phyloP scores from a whole-genome alignment of 768 basidiomycete species.

The Pleurotus giganteus region DNA sequence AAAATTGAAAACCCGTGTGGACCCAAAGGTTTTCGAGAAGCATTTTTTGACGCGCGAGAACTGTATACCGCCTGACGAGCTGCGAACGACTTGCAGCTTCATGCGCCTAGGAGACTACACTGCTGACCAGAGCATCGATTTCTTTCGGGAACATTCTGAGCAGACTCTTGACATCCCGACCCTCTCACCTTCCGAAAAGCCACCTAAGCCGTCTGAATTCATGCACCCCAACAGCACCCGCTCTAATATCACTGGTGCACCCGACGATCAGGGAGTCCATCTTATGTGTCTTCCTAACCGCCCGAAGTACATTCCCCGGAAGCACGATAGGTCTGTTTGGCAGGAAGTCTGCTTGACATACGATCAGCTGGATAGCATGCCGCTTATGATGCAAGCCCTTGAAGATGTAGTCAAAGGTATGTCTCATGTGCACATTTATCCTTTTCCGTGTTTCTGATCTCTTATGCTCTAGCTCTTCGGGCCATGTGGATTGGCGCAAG shows the following conservation, averaged over 20 bases:
- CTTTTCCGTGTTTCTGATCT: neutral
- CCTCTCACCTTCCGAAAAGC: neutral
- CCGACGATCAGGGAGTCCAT: neutral
- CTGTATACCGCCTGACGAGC: neutral
- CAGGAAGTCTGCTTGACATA: neutral
- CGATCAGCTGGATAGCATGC: neutral
- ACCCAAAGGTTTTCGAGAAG: neutral
- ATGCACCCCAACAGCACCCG: neutral
- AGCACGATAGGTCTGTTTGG: neutral
- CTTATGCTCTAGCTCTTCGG: slow-evolving; percentile 7
- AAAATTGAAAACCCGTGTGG: neutral
- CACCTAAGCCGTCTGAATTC: neutral
- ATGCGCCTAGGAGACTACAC: neutral
- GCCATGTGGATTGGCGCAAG: slow-evolving; percentile 3
- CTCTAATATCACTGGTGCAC: neutral
- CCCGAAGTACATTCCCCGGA: neutral
- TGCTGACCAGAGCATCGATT: neutral
- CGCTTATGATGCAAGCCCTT: neutral
- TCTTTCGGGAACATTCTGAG: neutral
- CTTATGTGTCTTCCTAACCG: neutral
- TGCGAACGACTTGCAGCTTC: neutral
- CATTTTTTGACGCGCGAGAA: neutral
- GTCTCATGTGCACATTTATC: neutral
- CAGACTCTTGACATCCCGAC: neutral
- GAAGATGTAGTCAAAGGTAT: slow-evolving; percentile 6